Evolutionary conservation across 768 basidiomycete genomes (phyloP), one percentile per base, ranked within the genome.

Genomic region (Cystofilobasidium capitatum): DNA sequence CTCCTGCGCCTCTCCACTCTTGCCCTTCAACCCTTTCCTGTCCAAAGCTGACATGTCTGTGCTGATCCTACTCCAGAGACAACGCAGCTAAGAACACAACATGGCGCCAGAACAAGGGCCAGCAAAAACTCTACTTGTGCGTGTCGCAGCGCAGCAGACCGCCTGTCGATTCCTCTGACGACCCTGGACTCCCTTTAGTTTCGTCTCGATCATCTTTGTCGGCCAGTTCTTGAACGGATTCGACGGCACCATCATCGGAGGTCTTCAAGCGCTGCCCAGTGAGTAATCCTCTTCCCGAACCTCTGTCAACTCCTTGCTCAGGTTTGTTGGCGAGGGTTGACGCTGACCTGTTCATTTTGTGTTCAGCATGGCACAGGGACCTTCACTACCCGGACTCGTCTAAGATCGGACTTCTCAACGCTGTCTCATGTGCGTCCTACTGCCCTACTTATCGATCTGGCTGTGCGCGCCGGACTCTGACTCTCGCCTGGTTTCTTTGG

Each of bases 101-200:
- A 65, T 76, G 76, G 76, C 69, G 74, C 55, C 44, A 76, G 42
- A 75, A 77, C 71, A 74, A 71, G 66, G 76, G 76, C 8, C 63
- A 69, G 3, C 70, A 76, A 51, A 75, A 77, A 73, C 74, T 77
- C 69, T 76, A 77, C 73, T 77, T 75, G 76, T 77, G 51, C 70
- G 75, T 71, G 12, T 12, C 42, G 12, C 42, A 44, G 22, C 42
- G 22, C 22, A 22, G 22, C 42, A 22, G 22, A 12, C 44, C 14
- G 26, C 24, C 47, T 61, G 33, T 16, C 49, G 35, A 29, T 9
- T 12, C 22, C 40, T 6, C 49, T 24, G 24, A n/a, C 40, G 12
- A n/a, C 20, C 20, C 35, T 4, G 22, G 31, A 4, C 55, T 36
- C 60, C 65, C 35, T 17, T 13, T 62, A 77, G 76, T 64, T 77